A percentile compares a stretch with the other conserved stretches of the same genome.
phyloP scores from a whole-genome alignment of 345 rosid species.

The Brassica nigra region DNA sequence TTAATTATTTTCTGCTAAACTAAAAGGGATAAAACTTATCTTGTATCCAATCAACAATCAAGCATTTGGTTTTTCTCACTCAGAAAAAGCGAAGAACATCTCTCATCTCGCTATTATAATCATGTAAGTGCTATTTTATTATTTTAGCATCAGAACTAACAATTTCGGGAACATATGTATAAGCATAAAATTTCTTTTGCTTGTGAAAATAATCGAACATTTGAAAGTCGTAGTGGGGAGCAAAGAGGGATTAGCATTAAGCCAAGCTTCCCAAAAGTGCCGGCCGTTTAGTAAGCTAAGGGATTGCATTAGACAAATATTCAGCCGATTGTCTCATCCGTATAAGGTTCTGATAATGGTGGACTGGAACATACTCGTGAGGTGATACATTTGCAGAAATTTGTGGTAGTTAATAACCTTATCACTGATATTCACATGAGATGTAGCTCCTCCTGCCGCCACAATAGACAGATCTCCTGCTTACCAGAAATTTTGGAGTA shows the following conservation, averaged over 20 bases:
- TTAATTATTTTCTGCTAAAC: no score
- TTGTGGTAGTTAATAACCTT: background rate
- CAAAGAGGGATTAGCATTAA: background rate
- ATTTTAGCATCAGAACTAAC: no score
- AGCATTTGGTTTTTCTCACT: no score
- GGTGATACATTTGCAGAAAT: background rate
- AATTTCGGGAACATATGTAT: no score
- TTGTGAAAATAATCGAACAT: no score
- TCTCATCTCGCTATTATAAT: no score
- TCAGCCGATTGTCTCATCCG: background rate
- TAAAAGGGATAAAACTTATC: no score
- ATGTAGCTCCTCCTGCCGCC: background rate
- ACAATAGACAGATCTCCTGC: background rate
- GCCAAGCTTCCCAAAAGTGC: background rate
- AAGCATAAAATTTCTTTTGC: no score
- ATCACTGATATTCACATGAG: background rate
- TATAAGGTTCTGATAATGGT: background rate
- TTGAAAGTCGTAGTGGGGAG: background rate
- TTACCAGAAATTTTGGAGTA: background rate
- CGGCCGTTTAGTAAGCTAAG: background rate
- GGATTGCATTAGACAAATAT: background rate
- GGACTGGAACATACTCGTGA: background rate
- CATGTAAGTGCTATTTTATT: no score
- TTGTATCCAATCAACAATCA: no score
- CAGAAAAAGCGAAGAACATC: no score